These are phyloP conservation scores for Colletotrichum sp. DNA, from an alignment of 2,329 filamentous ascomycete species.

Conservation along the genomic window DNA sequence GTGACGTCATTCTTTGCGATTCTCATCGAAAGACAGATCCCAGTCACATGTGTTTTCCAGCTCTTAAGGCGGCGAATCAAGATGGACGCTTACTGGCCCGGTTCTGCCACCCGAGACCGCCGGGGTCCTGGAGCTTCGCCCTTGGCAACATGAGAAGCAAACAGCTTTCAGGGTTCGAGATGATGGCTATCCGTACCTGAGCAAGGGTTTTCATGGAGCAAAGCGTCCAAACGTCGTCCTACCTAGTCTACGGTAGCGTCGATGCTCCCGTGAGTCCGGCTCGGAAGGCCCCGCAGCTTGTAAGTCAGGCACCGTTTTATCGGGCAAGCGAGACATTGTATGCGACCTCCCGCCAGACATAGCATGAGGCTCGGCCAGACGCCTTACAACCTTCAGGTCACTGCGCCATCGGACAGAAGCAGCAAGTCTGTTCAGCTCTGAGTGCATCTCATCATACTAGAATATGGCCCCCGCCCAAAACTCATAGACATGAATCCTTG, in stretches of 20 bases:
- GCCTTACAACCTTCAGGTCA: too few relatives aligned
- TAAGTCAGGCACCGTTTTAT: background rate
- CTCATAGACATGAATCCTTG: background rate
- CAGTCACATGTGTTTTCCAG: background rate
- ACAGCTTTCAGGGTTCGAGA: background rate
- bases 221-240: background rate
- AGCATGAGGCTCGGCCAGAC: background rate
- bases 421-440: background rate
- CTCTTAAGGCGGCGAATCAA: background rate
- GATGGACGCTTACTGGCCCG: background rate
- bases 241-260: background rate
- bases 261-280: background rate
- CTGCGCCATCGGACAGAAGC: background rate
- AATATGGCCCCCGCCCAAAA: rapidly evolving
- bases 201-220: background rate
- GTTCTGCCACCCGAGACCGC: conserved; percentile 1
- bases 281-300: background rate
- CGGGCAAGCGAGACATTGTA: background rate
- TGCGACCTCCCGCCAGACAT: background rate
- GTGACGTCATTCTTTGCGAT: background rate
- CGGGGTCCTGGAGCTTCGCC: background rate
- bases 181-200: background rate
- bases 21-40: background rate
- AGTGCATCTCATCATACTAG: background rate
- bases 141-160: background rate